Percentiles rank a stretch among this genome's conserved stretches.
Conservation (phyloP, 331 rosid genomes). For the Cydonia oblonga region DNA sequence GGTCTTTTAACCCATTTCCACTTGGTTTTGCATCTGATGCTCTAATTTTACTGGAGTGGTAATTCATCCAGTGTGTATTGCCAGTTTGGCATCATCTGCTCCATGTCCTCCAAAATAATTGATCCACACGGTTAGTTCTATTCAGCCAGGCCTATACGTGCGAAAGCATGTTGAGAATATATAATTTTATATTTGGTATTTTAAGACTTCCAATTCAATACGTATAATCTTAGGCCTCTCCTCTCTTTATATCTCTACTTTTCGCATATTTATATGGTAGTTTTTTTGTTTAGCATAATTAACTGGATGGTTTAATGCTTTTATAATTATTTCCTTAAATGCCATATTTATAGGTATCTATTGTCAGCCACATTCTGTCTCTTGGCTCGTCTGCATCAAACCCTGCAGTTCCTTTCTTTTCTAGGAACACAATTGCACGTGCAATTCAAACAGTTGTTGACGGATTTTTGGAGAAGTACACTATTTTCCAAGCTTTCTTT, state of each 20-base stretch:
- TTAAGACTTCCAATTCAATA: not conserved
- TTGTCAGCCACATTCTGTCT: constrained; percentile 69
- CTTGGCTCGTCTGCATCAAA: constrained; percentile 59
- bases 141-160: not conserved
- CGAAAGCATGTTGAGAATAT: not conserved
- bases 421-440: constrained; percentile 37
- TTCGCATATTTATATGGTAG: not conserved
- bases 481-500: constrained; percentile 14
- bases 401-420: constrained; percentile 64
- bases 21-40: not conserved
- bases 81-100: not conserved
- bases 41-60: not conserved
- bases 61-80: not conserved
- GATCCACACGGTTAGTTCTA: not conserved
- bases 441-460: constrained; percentile 75
- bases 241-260: not conserved
- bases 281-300: not conserved
- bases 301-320: not conserved
- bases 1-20: not conserved
- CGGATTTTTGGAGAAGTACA: constrained; percentile 74
- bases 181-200: not conserved
- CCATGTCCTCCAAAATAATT: not conserved
- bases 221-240: not conserved
- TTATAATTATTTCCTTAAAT: not conserved
- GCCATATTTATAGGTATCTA: constrained; percentile 51